Conservation (phyloP, 1,284 basidiomycete species). For the Somion occarium region DNA sequence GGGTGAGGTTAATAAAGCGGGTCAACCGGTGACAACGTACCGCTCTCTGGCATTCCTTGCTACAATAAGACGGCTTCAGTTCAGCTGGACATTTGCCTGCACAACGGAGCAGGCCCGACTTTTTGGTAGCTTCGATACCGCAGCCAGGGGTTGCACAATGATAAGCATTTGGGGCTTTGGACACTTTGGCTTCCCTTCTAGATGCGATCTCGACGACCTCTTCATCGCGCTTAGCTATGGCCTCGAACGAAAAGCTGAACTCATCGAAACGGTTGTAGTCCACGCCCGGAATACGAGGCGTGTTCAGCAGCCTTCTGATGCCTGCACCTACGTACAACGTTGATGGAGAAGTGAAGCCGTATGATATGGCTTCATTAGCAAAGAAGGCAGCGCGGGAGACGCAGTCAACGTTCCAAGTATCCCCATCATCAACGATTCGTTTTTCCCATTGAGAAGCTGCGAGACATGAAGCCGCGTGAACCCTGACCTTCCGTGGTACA, state of each 20-base stretch:
- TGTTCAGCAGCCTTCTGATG: background rate
- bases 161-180: slow-evolving; percentile 1
- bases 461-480: background rate
- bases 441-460: background rate
- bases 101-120: background rate
- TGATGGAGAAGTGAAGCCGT: background rate
- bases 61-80: slow-evolving; percentile 2
- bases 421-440: background rate
- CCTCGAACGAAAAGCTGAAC: background rate
- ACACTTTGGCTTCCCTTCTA: background rate
- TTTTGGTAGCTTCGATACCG: background rate
- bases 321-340: background rate
- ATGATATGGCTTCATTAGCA: background rate
- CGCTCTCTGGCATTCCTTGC: slow-evolving; percentile 3
- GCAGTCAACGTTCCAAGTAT: background rate
- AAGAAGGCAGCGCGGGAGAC: background rate
- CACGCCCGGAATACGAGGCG: background rate
- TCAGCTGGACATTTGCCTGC: background rate
- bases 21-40: background rate
- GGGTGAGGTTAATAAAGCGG: background rate
- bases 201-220: background rate
- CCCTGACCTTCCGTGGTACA: background rate
- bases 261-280: background rate
- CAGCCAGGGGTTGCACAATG: background rate
- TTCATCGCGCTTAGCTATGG: background rate